Conservation (phyloP, 2,329 filamentous ascomycete genomes). For the Sporothrix variecibatus region DNA sequence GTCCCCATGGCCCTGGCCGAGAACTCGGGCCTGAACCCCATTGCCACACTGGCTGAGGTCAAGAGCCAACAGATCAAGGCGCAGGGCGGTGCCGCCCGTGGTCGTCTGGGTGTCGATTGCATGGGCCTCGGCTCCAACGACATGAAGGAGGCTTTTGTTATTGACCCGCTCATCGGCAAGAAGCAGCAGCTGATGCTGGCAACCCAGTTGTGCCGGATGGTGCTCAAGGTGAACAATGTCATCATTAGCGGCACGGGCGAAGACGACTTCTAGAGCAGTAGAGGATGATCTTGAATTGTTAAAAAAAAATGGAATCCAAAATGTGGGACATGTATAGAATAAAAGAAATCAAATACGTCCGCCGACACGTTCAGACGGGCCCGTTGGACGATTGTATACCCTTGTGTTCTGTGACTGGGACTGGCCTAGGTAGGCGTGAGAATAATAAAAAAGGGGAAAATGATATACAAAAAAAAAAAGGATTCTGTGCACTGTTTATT, state of each 20-base stretch:
- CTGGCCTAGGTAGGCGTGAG: neutral
- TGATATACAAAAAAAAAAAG: neutral
- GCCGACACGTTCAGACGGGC: neutral
- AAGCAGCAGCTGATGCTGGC: slow-evolving; percentile 94
- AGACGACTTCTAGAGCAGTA: slow-evolving; percentile 69
- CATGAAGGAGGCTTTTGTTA: slow-evolving; percentile 98
- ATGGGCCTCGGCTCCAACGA: slow-evolving; percentile 95
- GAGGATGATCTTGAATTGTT: neutral
- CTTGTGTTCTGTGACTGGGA: slow-evolving; percentile 17
- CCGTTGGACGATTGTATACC: slow-evolving; percentile 16
- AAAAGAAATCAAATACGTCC: slow-evolving; percentile 15
- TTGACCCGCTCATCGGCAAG: slow-evolving; percentile 97
- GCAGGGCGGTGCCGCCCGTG: slow-evolving; percentile 45
- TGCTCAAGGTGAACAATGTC: slow-evolving; percentile 95
- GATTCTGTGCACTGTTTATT: neutral
- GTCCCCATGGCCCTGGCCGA: slow-evolving; percentile 95
- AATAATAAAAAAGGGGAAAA: slow-evolving; percentile 7
- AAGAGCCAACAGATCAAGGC: slow-evolving; percentile 96
- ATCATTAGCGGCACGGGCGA: slow-evolving; percentile 87
- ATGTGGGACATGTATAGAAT: slow-evolving; percentile 14
- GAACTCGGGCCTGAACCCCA: slow-evolving; percentile 94
- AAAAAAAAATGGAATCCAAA: neutral
- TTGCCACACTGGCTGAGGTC: slow-evolving; percentile 89
- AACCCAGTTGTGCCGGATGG: slow-evolving; percentile 97
- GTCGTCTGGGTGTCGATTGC: slow-evolving; percentile 89